Evolutionary conservation across 768 basidiomycete genomes (phyloP), one percentile per base, ranked within the genome.

Genomic region (Albatrellus ellisii): DNA sequence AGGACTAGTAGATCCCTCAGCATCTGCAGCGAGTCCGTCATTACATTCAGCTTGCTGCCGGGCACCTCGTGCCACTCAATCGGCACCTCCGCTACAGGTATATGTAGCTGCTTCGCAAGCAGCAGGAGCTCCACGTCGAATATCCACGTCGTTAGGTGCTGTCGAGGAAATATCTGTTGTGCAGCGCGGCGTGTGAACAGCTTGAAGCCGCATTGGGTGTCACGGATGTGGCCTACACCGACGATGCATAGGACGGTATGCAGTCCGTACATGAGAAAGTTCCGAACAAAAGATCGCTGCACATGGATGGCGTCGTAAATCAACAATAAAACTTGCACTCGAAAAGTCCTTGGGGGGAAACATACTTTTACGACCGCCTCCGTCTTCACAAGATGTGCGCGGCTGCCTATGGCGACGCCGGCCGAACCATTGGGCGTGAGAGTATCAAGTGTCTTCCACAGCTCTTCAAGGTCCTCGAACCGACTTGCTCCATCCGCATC

Each of bases 201-300:
- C 62, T 97, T 97, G 77, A 97, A 97, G 25, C 92, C 92, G 56
- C 92, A 95, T 57, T 95, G 92, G 14, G 92, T 97, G 63, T 95
- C 91, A 20, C 86, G 76, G 46, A 94, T 84, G 54, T 88, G 80
- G 6, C 81, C 81, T 3, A 91, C 89, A 36, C 92, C 91, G 24
- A 94, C 78, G 35, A 94, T 73, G 26, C 82, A 77, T 7, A 95
- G 71, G 56, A 91, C 78, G 15, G 86, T 79, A 58, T 97, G 92
- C 44, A 97, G 73, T 4, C 82, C 84, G 54, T 94, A 81, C 92
- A 95, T 97, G 43, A 94, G 78, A 45, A 94, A 62, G 54, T 95
- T 97, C 25, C 92, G 83, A 15, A 94, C 60, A 33, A 82, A 49
- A 6, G 90, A 94, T 22, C 92, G 83, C 90, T 95, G 58, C 3